These are phyloP conservation scores for Mycena rosella DNA, from an alignment of 768 basidiomycete species.

Conservation along the genomic window DNA sequence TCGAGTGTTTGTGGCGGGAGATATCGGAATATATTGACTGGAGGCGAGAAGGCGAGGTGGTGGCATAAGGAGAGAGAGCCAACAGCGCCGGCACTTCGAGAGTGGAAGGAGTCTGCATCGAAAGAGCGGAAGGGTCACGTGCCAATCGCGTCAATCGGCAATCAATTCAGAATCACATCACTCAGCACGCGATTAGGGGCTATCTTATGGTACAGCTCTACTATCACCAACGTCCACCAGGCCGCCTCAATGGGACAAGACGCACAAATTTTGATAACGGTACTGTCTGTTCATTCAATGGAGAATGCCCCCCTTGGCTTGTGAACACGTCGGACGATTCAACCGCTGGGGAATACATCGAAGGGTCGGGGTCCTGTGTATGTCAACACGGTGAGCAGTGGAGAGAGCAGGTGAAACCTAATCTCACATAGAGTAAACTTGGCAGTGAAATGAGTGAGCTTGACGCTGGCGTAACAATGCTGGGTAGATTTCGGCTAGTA, in stretches of 20 bases:
- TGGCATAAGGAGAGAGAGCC: conserved; percentile 60
- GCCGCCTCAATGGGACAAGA: conserved; percentile 22
- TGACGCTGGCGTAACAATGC: not conserved
- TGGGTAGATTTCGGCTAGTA: not conserved
- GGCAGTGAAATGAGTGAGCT: conserved; percentile 23
- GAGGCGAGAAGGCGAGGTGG: conserved; percentile 66
- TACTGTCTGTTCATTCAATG: conserved; percentile 18
- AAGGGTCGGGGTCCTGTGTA: conserved; percentile 30
- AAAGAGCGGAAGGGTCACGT: conserved; percentile 22
- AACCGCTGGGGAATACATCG: conserved; percentile 38
- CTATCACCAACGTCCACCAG: conserved; percentile 17
- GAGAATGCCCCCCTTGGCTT: conserved; percentile 35
- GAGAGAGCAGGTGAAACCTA: too few relatives aligned
- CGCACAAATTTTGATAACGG: conserved; percentile 25
- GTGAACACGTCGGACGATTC: conserved; percentile 40
- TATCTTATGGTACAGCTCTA: not conserved
- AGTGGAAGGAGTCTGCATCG: conserved; percentile 29
- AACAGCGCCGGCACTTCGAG: conserved; percentile 35
- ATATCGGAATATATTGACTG: conserved; percentile 92
- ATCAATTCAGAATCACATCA: not conserved
- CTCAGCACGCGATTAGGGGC: conserved; percentile 25
- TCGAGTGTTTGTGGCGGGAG: conserved; percentile 84
- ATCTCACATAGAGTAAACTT: conserved; percentile 17
- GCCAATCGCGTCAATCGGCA: not conserved
- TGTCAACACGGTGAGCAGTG: not conserved